These are phyloP conservation scores for Penicillium pulvis DNA, from an alignment of 495 filamentous ascomycete genomes.

Conservation along the genomic window DNA sequence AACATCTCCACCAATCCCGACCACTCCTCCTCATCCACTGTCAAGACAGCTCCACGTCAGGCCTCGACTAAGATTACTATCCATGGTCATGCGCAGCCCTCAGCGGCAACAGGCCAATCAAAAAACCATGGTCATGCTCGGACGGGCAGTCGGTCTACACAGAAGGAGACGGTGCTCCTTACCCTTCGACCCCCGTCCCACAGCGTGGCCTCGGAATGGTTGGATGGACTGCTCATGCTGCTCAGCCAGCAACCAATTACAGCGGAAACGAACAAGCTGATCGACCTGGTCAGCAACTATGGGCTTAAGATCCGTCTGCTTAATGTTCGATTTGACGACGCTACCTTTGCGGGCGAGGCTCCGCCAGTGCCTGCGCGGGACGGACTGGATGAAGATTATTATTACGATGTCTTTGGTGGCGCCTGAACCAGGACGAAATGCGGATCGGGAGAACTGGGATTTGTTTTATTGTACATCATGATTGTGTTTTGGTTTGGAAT, in stretches of 20 bases:
- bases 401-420: constrained; percentile 58
- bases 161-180: constrained; percentile 66
- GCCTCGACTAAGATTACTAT: constrained; percentile 89
- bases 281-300: constrained; percentile 82
- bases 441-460: neutral
- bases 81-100: constrained; percentile 61
- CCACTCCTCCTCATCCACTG: constrained; percentile 55
- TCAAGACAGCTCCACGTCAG: constrained; percentile 50
- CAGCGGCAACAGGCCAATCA: constrained; percentile 31
- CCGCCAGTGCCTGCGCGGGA: constrained; percentile 50
- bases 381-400: constrained; percentile 56
- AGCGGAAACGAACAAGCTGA: constrained; percentile 87
- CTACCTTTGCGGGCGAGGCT: constrained; percentile 45
- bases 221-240: constrained; percentile 94
- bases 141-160: constrained; percentile 38
- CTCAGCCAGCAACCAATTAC: constrained; percentile 95
- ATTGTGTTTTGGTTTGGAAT: constrained; percentile 7
- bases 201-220: constrained; percentile 89
- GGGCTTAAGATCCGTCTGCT: constrained; percentile 90
- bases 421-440: constrained; percentile 15
- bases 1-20: constrained; percentile 70
- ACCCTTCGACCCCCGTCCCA: constrained; percentile 81
- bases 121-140: constrained; percentile 36
- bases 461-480: constrained; percentile 2
- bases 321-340: constrained; percentile 87